A percentile compares a stretch with the other conserved stretches of the same genome.
Evolutionary conservation across 2,329 filamentous ascomycete genomes (phyloP).

Genomic region (Myriosclerotinia duriaeana): DNA sequence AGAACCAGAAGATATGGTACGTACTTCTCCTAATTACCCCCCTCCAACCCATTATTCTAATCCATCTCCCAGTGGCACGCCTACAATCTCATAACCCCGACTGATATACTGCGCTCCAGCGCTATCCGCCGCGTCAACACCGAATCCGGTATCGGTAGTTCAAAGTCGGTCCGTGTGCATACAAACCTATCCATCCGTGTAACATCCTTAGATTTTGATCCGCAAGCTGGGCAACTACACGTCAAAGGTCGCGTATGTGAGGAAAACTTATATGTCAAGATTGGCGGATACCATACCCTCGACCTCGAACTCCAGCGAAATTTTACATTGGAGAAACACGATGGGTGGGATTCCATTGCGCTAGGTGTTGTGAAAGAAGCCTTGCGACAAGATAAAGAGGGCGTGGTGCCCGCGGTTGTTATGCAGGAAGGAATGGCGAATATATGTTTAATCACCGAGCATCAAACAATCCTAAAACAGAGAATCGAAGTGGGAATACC

Average conservation of each 20-base stretch:
- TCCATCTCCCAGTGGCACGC: conserved; percentile 60
- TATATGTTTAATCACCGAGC: conserved; percentile 78
- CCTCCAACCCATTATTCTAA: conserved; percentile 16
- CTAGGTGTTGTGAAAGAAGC: conserved; percentile 75
- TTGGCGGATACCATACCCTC: conserved; percentile 68
- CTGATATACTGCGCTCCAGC: conserved; percentile 63
- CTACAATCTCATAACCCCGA: conserved; percentile 68
- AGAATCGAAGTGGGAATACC: conserved; percentile 65
- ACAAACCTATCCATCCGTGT: conserved; percentile 64
- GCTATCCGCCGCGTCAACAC: conserved; percentile 64
- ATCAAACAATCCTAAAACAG: conserved; percentile 73
- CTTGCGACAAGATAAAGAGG: conserved; percentile 73
- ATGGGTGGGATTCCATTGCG: conserved; percentile 89
- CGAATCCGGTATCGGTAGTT: conserved; percentile 59
- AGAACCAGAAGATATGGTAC: conserved; percentile 74
- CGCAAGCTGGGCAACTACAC: conserved; percentile 66
- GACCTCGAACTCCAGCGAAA: conserved; percentile 85
- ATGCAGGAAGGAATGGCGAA: conserved; percentile 89
- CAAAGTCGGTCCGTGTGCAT: conserved; percentile 62
- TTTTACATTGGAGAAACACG: conserved; percentile 82
- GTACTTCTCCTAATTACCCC: conserved; percentile 13
- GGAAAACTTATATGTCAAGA: conserved; percentile 66
- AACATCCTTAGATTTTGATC: conserved; percentile 67
- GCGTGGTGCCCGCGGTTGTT: conserved; percentile 83
- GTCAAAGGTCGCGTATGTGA: conserved; percentile 64